Evolutionary conservation across 208 protist genomes (phyloP).

Genomic region (Herpetomonas samuelpessoai): DNA sequence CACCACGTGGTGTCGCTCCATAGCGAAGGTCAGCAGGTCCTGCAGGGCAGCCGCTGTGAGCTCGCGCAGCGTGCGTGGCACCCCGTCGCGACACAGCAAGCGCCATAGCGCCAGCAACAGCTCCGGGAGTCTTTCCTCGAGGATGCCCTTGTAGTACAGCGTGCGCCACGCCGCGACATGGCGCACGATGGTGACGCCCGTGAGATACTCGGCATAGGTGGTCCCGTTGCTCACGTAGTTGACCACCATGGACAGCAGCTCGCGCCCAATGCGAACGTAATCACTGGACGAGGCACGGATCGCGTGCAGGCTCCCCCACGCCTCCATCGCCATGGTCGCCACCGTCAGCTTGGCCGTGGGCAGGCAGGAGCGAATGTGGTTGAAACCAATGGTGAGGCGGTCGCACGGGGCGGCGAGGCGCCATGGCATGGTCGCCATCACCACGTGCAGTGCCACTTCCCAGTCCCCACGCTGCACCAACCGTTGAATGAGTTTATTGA

Average conservation of each 20-base stretch:
- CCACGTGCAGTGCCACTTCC: slow-evolving; percentile 59
- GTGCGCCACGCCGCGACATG: slow-evolving; percentile 48
- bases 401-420: slow-evolving; percentile 36
- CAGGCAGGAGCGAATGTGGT: slow-evolving; percentile 60
- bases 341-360: slow-evolving; percentile 41
- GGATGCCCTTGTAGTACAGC: slow-evolving; percentile 19
- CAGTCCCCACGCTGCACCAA: slow-evolving; percentile 51
- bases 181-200: slow-evolving; percentile 52
- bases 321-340: slow-evolving; percentile 73
- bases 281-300: slow-evolving; percentile 41
- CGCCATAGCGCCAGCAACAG: slow-evolving; percentile 57
- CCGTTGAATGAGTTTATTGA: slow-evolving; percentile 40
- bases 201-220: slow-evolving; percentile 44
- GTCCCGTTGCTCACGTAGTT: slow-evolving; percentile 46
- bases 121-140: slow-evolving; percentile 34
- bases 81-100: slow-evolving; percentile 24
- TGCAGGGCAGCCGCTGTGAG: slow-evolving; percentile 53
- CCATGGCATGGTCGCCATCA: slow-evolving; percentile 51
- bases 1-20: slow-evolving; percentile 34
- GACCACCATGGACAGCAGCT: slow-evolving; percentile 42
- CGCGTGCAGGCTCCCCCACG: slow-evolving; percentile 50
- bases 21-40: slow-evolving; percentile 44
- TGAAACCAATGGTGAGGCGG: slow-evolving; percentile 58
- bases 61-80: slow-evolving; percentile 41
- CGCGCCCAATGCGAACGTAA: slow-evolving; percentile 45